Percentiles rank a stretch among this genome's conserved stretches.
These are phyloP conservation scores for Alternaria metachromatica DNA, from an alignment of 2,329 filamentous ascomycete species.

Conservation along the genomic window DNA sequence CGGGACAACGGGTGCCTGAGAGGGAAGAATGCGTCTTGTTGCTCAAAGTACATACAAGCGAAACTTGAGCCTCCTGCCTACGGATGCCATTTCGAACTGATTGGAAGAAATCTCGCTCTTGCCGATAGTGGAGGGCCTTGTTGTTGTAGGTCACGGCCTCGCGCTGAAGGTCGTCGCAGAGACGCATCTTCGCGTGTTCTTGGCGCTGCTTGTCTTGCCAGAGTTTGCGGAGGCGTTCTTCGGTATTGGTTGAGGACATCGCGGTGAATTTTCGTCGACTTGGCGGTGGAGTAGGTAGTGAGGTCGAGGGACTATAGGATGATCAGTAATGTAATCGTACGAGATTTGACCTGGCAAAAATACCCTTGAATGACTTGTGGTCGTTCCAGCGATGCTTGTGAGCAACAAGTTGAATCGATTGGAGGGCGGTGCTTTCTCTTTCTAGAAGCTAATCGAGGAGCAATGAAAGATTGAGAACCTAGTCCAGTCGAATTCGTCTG, in stretches of 20 bases:
- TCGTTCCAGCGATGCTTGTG: background rate
- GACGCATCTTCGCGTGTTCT: background rate
- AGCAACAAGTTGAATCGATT: background rate
- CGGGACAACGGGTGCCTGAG: background rate
- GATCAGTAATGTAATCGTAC: background rate
- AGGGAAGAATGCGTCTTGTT: background rate
- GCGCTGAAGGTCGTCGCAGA: background rate
- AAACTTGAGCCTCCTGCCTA: background rate
- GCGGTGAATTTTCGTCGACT: background rate
- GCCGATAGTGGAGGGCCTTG: background rate
- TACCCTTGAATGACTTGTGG: background rate
- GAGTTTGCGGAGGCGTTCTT: background rate
- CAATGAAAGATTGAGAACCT: background rate
- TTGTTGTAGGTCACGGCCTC: background rate
- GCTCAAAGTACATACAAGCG: background rate
- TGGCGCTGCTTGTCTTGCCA: background rate
- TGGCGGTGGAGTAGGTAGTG: background rate
- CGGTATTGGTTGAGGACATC: background rate
- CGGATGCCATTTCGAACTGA: background rate
- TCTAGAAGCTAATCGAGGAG: no score
- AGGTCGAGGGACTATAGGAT: background rate
- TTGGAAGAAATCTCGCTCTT: background rate
- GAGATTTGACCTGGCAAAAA: background rate
- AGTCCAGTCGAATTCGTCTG: background rate
- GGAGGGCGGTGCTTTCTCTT: background rate